phyloP scores from a whole-genome alignment of 371 early-diverging fungal species.

The Syncephalastrum sp. region DNA sequence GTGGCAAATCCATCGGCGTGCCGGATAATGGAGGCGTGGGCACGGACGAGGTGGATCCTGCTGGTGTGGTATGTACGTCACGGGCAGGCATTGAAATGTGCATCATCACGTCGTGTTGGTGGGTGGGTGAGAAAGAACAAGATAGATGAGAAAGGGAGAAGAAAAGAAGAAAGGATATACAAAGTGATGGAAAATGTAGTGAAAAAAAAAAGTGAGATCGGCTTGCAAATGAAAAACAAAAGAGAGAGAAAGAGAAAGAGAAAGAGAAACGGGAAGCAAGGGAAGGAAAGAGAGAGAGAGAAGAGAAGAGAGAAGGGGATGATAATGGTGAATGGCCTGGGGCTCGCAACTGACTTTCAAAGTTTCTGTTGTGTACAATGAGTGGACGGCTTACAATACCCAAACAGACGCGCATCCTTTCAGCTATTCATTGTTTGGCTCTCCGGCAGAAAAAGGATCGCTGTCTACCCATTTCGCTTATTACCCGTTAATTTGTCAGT shows the following conservation, averaged over 20 bases:
- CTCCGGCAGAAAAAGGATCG: no score
- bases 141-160: neutral
- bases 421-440: no score
- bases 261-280: constrained; percentile 1
- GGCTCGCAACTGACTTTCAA: constrained; percentile 18
- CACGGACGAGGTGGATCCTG: constrained; percentile 6
- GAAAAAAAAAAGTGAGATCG: neutral
- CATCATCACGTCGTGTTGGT: constrained; percentile 1
- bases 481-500: no score
- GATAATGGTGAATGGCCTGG: constrained; percentile 12
- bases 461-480: no score
- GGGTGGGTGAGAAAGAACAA: neutral
- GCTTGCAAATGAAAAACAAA: constrained; percentile 1
- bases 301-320: constrained; percentile 5
- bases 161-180: constrained; percentile 5
- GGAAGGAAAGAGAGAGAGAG: constrained; percentile 6
- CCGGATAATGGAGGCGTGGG: constrained; percentile 16
- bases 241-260: constrained; percentile 2
- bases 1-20: constrained; percentile 21
- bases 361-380: constrained; percentile 5
- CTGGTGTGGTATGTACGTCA: neutral
- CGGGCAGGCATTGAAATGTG: constrained; percentile 2
- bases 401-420: no score
- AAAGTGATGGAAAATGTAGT: neutral
- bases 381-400: no score